Evolutionary conservation across 371 early-diverging fungal genomes (phyloP), one percentile per base, ranked within the genome.

Genomic region (Choanephora cucurbitarum): DNA sequence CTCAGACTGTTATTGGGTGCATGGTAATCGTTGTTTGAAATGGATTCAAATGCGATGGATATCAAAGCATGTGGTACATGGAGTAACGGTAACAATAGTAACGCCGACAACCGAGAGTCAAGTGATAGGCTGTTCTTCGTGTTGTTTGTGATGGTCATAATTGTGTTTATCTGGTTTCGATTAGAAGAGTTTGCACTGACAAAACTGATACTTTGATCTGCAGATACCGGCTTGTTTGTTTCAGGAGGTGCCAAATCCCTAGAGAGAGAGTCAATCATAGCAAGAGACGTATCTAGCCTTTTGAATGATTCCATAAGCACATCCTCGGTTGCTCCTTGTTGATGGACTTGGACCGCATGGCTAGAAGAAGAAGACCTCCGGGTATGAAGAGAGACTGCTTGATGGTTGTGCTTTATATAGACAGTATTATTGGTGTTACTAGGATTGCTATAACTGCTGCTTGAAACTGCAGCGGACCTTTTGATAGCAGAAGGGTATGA

Each of bases 11-110:
- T 40, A 18, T 33, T 57, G 6, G 5, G 46, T 32, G 40, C 15
- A 19, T 24, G 44, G 9, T 1, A 49, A 33, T 46, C 45, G 46
- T 33, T 39, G 5, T 54, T 45, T 39, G 64, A 48, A 18, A 46
- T 33, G 6, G 53, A 5, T 44, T 66, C 66, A 53, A 66, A 61
- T 21, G 46, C 50, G 45, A 66, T 53, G 7, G 62, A 57, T 37
- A 66, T 61, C 23, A 66, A 41, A 21, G 58, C 57, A 49, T 66
- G 66, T 34, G 66, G 66, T 33, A 66, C 49, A 53, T 66, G 66
- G 32, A 66, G 53, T 19, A 66, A 23, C 5, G 66, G 66, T 22
- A 66, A 42, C 17, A 66, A 44, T 8, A 66, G 52, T 32, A 66
- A 37, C 3, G 53, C 49, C 6, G 62, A 44, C 14, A 63, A 23